phyloP scores from a whole-genome alignment of 2,329 filamentous ascomycete species.

The Aspergillus thermomutatus region DNA sequence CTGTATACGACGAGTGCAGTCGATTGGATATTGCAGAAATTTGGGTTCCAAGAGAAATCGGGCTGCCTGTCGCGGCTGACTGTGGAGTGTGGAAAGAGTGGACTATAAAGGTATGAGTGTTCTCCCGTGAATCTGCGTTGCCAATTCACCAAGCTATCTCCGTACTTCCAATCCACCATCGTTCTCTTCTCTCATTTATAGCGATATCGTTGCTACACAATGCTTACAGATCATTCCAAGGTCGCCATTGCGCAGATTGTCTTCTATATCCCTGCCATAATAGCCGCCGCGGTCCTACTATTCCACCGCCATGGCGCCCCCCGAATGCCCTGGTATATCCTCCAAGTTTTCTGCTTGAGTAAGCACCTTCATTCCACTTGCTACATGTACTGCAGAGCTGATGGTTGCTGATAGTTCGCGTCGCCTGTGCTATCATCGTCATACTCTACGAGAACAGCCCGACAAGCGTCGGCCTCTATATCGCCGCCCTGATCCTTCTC shows the following conservation, averaged over 20 bases:
- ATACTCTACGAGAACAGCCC: conserved; percentile 14
- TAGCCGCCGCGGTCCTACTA: conserved; percentile 9
- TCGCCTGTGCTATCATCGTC: conserved; percentile 15
- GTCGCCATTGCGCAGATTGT: conserved; percentile 18
- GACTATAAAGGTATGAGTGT: not conserved
- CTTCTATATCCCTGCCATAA: conserved; percentile 18
- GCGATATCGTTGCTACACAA: not conserved
- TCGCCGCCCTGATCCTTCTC: conserved; percentile 18
- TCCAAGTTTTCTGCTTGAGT: conserved; percentile 20
- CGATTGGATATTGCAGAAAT: not conserved
- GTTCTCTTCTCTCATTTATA: not conserved
- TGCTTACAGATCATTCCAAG: conserved; percentile 18
- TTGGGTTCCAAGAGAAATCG: not conserved
- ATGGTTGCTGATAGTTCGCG: conserved; percentile 12
- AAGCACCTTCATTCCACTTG: not conserved
- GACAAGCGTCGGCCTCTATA: conserved; percentile 9
- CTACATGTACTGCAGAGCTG: not conserved
- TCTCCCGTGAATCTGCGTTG: not conserved
- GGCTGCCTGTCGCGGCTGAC: not conserved
- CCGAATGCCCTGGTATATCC: conserved; percentile 18
- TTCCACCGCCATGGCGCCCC: conserved; percentile 17
- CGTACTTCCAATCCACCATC: not conserved
- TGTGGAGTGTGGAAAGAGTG: not conserved
- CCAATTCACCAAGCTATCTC: too few species aligned
- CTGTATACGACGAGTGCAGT: not conserved